These are phyloP conservation scores for Chalciporus piperatus DNA, from an alignment of 768 basidiomycete genomes.

Conservation along the genomic window DNA sequence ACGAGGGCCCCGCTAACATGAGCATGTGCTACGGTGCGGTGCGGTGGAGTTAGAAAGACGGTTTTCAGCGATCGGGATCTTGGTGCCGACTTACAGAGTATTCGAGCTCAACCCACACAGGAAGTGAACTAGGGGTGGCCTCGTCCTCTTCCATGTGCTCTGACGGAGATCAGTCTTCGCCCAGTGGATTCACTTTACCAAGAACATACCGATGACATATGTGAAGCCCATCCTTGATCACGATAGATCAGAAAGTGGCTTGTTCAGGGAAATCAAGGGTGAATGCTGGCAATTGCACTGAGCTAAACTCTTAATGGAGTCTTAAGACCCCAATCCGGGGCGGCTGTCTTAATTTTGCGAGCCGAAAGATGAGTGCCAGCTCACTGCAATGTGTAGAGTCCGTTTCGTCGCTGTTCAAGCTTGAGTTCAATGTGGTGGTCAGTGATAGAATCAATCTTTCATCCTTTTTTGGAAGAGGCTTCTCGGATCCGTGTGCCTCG, in stretches of 20 bases:
- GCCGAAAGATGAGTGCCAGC: too few species aligned
- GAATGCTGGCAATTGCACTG: too few species aligned
- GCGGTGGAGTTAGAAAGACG: not conserved
- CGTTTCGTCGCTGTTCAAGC: too few species aligned
- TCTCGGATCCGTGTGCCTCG: too few species aligned
- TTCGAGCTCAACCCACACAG: constrained; percentile 92
- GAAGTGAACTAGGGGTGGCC: constrained; percentile 61
- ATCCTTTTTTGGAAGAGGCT: too few species aligned
- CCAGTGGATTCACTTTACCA: not conserved
- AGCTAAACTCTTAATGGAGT: too few species aligned
- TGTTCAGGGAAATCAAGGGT: not conserved
- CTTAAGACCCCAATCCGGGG: too few species aligned
- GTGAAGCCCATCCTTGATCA: constrained; percentile 38
- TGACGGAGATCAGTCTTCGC: constrained; percentile 25
- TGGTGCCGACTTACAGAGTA: constrained; percentile 57
- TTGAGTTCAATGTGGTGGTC: too few species aligned
- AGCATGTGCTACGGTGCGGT: constrained; percentile 72
- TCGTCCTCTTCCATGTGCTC: constrained; percentile 98
- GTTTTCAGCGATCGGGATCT: not conserved
- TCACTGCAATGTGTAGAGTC: too few species aligned
- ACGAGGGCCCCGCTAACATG: constrained; percentile 60
- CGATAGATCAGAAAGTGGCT: not conserved
- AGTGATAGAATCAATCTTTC: too few species aligned
- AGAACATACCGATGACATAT: constrained; percentile 56
- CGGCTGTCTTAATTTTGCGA: too few species aligned